Conservation (phyloP, 441 rosid species). For the Syzygium malaccense region DNA sequence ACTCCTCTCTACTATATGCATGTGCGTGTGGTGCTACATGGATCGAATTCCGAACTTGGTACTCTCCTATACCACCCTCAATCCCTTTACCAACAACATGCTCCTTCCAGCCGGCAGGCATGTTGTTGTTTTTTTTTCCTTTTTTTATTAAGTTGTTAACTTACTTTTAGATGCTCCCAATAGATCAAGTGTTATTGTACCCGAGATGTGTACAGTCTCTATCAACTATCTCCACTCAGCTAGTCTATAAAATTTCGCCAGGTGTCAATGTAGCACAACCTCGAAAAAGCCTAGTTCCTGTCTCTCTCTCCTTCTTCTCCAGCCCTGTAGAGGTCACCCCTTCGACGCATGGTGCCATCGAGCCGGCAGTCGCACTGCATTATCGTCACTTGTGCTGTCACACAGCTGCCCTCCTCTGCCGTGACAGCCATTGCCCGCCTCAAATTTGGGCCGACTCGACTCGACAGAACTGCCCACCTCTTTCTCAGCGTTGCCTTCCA, state of each 20-base stretch:
- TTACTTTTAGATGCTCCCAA: background rate
- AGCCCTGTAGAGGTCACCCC: background rate
- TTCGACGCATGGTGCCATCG: background rate
- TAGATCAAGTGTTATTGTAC: background rate
- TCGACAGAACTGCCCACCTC: background rate
- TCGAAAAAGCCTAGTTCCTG: background rate
- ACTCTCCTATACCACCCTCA: no score
- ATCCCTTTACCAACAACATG: no score
- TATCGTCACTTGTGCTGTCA: background rate
- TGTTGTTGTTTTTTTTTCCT: no score
- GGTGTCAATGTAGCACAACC: background rate
- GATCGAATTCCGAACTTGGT: no score
- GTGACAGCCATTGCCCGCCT: background rate
- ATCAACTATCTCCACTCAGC: background rate
- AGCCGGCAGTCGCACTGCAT: background rate
- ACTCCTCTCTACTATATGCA: no score
- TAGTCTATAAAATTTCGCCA: background rate
- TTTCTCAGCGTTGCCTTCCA: background rate
- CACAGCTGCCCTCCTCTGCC: background rate
- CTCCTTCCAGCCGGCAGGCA: no score
- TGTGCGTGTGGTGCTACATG: accelerated
- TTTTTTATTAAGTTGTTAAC: background rate
- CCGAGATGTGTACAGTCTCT: background rate
- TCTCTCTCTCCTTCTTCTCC: background rate
- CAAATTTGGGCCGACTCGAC: background rate